phyloP scores from a whole-genome alignment of 495 filamentous ascomycete genomes.

The Tuber aestivum region DNA sequence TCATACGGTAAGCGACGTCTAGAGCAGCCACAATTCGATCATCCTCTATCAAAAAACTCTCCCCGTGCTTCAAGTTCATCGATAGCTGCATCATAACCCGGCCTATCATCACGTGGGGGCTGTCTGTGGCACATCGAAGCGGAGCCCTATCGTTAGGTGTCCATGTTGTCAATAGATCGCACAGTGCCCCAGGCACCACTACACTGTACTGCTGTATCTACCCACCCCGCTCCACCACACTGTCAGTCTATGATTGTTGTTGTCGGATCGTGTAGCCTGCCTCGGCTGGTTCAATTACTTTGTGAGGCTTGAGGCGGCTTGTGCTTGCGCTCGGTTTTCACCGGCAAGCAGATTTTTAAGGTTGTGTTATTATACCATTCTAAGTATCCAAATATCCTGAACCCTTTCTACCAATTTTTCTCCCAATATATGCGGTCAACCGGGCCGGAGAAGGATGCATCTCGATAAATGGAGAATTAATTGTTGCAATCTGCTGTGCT shows the following conservation, averaged over 20 bases:
- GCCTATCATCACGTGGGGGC: neutral
- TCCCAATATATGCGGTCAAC: neutral
- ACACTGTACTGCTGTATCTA: neutral
- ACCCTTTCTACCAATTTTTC: neutral
- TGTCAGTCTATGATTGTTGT: neutral
- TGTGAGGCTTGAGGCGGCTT: neutral
- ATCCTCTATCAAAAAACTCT: neutral
- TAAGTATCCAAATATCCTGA: neutral
- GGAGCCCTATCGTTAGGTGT: neutral
- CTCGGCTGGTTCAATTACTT: neutral
- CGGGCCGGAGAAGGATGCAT: neutral
- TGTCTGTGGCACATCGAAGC: neutral
- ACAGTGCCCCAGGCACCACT: neutral
- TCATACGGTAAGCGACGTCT: neutral
- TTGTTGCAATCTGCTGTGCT: neutral
- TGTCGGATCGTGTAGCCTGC: neutral
- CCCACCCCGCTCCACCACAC: neutral
- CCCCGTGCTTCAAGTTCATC: neutral
- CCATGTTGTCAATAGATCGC: neutral
- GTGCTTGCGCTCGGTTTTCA: neutral
- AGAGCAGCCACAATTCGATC: neutral
- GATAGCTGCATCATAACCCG: neutral
- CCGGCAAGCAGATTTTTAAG: neutral
- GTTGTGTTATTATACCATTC: neutral
- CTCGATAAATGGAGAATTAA: neutral